Conservation (phyloP, 2,329 filamentous ascomycete species). For the Thermoascus crustaceus region DNA sequence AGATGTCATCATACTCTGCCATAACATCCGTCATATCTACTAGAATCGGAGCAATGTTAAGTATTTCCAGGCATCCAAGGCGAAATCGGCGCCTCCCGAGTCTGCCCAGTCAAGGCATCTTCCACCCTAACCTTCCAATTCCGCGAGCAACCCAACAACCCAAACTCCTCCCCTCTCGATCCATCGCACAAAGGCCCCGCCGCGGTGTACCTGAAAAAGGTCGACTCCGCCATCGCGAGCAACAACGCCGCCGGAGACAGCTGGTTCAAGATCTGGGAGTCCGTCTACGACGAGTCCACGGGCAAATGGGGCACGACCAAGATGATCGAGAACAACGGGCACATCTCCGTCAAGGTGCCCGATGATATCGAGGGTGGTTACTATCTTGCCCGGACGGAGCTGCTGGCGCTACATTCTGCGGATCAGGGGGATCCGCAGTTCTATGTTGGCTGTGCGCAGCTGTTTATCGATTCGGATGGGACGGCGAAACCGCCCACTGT, state of each 20-base stretch:
- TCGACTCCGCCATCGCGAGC: slow-evolving; percentile 45
- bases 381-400: slow-evolving; percentile 64
- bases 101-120: slow-evolving; percentile 42
- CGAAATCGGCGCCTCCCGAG: slow-evolving; percentile 40
- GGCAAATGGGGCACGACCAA: slow-evolving; percentile 63
- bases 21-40: background rate
- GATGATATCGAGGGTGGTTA: slow-evolving; percentile 53
- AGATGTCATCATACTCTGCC: background rate
- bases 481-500: slow-evolving; percentile 46
- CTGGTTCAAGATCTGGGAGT: slow-evolving; percentile 73
- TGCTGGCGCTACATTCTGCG: slow-evolving; percentile 60
- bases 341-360: slow-evolving; percentile 56
- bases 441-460: slow-evolving; percentile 64
- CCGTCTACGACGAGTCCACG: slow-evolving; percentile 52
- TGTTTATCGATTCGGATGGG: slow-evolving; percentile 51
- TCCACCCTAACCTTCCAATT: slow-evolving; percentile 59
- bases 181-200: slow-evolving; percentile 59
- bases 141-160: slow-evolving; percentile 52
- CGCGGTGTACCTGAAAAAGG: slow-evolving; percentile 65
- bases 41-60: background rate
- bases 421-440: slow-evolving; percentile 58
- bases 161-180: slow-evolving; percentile 50
- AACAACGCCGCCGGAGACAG: slow-evolving; percentile 53
- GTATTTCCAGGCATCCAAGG: slow-evolving; percentile 38
- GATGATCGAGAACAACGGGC: slow-evolving; percentile 56